phyloP scores from a whole-genome alignment of 176 grass and related monocot species.

The Neostapfia colusana region DNA sequence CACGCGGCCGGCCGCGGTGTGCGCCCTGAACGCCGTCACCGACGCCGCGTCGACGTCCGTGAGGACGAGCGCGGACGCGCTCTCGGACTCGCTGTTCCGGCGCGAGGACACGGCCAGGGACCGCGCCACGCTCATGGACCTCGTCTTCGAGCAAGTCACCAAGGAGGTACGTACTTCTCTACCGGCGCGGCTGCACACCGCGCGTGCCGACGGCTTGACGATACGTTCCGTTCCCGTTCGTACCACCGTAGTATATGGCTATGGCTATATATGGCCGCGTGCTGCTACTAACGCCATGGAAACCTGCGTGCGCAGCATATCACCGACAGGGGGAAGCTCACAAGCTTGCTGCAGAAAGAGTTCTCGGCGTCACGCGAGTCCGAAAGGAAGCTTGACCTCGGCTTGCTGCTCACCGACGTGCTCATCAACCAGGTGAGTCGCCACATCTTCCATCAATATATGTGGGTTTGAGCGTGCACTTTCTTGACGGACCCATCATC shows the following conservation, averaged over 20 bases:
- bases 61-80: constrained; percentile 49
- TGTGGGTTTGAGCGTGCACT: neutral
- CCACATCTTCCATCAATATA: neutral
- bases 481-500: neutral
- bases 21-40: constrained; percentile 26
- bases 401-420: constrained; percentile 51
- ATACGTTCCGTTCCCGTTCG: neutral
- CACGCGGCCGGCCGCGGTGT: constrained; percentile 16
- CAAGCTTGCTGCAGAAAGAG: constrained; percentile 47
- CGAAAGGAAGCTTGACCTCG: constrained; percentile 37
- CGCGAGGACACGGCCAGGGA: constrained; percentile 43
- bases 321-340: constrained; percentile 32
- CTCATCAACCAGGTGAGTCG: constrained; percentile 59
- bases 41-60: neutral
- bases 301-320: constrained; percentile 17
- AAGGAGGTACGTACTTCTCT: constrained; percentile 58
- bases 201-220: no score
- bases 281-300: constrained; percentile 16
- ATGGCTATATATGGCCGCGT: neutral
- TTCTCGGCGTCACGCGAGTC: constrained; percentile 14
- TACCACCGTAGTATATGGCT: no score
- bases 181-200: no score
- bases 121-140: constrained; percentile 53
- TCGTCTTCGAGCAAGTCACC: constrained; percentile 65
- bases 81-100: constrained; percentile 56